Evolutionary conservation across 176 grass and related monocot species (phyloP).

Genomic region (Aegilops tauschii): DNA sequence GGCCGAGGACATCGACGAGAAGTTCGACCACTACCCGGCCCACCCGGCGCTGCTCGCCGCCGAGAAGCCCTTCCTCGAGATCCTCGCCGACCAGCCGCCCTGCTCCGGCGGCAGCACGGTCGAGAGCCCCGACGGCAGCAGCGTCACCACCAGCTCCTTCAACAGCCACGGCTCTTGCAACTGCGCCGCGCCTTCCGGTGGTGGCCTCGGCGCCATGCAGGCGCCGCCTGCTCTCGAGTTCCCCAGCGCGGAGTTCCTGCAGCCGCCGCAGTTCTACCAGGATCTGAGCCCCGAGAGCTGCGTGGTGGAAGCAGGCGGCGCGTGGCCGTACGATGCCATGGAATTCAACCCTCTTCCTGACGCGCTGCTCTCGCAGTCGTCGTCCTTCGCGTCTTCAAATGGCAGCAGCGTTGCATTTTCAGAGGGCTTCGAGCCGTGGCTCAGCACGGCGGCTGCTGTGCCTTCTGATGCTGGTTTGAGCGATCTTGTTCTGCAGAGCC

Average conservation of each 20-base stretch:
- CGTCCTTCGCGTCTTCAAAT: slow-evolving; percentile 29
- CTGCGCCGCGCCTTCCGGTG: slow-evolving; percentile 1
- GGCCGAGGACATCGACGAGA: slow-evolving; percentile 95
- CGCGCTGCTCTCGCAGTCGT: slow-evolving; percentile 29
- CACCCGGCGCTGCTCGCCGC: slow-evolving; percentile 63
- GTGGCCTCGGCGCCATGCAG: not conserved
- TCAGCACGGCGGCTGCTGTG: slow-evolving; percentile 20
- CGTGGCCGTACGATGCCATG: slow-evolving; percentile 41
- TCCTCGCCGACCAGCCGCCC: slow-evolving; percentile 50
- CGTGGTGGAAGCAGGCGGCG: slow-evolving; percentile 11
- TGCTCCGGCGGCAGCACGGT: slow-evolving; percentile 34
- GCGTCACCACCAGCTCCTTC: slow-evolving; percentile 39
- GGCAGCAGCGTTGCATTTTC: slow-evolving; percentile 27
- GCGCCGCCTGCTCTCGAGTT: slow-evolving; percentile 17
- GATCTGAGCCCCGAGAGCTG: slow-evolving; percentile 36
- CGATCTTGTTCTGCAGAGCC: slow-evolving; percentile 44
- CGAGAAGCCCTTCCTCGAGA: slow-evolving; percentile 79
- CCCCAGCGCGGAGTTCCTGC: slow-evolving; percentile 26
- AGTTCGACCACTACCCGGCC: slow-evolving; percentile 79
- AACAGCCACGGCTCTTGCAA: slow-evolving; percentile 13
- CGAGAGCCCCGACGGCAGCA: slow-evolving; percentile 56
- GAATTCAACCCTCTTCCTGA: slow-evolving; percentile 36
- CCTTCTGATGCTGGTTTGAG: slow-evolving; percentile 13
- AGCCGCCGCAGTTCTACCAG: slow-evolving; percentile 12
- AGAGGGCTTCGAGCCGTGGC: slow-evolving; percentile 36